These are phyloP conservation scores for Mimosa pudica DNA, from an alignment of 306 rosid species.

Conservation along the genomic window DNA sequence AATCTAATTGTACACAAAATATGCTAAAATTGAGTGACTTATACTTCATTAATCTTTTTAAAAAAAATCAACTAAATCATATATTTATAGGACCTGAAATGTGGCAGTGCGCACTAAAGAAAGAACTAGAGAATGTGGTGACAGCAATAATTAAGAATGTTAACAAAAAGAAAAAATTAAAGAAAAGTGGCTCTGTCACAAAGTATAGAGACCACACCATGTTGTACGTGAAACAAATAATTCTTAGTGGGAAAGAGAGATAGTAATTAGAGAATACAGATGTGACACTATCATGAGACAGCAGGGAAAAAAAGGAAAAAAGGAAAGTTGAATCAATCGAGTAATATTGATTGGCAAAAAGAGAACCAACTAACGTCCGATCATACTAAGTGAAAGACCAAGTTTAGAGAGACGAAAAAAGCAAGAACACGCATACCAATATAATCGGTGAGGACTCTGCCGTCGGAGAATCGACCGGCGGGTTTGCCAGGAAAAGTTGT, in stretches of 20 bases:
- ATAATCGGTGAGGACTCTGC: no score
- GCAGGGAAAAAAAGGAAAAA: not conserved
- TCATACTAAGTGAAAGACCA: not conserved
- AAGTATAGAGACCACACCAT: not conserved
- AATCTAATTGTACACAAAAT: no score
- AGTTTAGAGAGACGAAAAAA: no score
- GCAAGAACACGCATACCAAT: no score
- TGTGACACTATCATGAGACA: not conserved
- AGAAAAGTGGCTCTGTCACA: slow-evolving; percentile 40
- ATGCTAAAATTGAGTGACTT: no score
- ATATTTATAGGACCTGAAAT: not conserved
- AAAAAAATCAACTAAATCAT: no score
- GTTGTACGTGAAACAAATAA: slow-evolving; percentile 18
- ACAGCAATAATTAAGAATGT: slow-evolving; percentile 37
- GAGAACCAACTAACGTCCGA: not conserved
- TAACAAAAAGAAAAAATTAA: not conserved
- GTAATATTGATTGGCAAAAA: not conserved
- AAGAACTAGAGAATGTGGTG: slow-evolving; percentile 4
- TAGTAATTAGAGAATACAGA: not conserved
- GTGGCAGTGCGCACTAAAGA: not conserved
- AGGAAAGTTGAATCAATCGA: not conserved
- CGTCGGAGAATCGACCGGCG: slow-evolving; percentile 29
- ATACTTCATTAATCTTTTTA: no score
- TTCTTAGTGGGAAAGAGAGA: not conserved
- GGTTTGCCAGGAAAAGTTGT: slow-evolving; percentile 56